Evolutionary conservation across 73 alveolate species (phyloP).

Genomic region (Vitrella brassicaformis): DNA sequence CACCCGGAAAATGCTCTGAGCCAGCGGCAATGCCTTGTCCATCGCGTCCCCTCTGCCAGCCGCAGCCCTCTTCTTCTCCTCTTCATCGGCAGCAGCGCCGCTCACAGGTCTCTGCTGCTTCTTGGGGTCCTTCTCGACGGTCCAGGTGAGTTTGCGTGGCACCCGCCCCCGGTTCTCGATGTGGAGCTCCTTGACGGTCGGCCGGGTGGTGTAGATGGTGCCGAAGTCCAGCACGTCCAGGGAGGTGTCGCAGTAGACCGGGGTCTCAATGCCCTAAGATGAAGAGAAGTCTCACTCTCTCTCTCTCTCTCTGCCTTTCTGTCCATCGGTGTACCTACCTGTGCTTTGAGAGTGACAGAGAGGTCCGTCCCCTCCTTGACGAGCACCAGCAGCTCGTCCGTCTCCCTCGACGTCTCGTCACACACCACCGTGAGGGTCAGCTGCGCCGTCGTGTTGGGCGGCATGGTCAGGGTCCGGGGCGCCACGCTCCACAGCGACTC

Average conservation of each 20-base stretch:
- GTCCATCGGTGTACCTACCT: no score
- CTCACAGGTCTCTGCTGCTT: no score
- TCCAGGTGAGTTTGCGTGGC: constrained; percentile 84
- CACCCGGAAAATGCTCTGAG: no score
- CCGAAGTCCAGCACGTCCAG: constrained; percentile 89
- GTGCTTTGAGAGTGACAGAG: not conserved
- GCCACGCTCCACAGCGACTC: constrained; percentile 17
- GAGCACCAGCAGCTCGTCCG: not conserved
- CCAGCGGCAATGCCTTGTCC: no score
- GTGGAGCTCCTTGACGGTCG: constrained; percentile 79
- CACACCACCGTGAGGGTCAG: constrained; percentile 1
- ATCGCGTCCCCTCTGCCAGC: no score
- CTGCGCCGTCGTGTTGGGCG: constrained; percentile 14
- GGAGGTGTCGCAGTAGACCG: constrained; percentile 74
- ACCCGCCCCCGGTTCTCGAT: constrained; percentile 97
- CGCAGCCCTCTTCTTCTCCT: no score
- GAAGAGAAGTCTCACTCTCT: no score
- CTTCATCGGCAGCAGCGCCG: no score
- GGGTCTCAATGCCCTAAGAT: not conserved
- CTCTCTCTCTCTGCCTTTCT: no score
- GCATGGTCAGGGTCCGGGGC: constrained; percentile 16
- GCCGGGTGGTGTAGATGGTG: constrained; percentile 88
- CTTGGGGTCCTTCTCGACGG: no score
- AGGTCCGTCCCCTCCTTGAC: not conserved
- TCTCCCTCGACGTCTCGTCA: not conserved